Conservation (phyloP, 2,329 filamentous ascomycete genomes). For the Volutella citrinella region DNA sequence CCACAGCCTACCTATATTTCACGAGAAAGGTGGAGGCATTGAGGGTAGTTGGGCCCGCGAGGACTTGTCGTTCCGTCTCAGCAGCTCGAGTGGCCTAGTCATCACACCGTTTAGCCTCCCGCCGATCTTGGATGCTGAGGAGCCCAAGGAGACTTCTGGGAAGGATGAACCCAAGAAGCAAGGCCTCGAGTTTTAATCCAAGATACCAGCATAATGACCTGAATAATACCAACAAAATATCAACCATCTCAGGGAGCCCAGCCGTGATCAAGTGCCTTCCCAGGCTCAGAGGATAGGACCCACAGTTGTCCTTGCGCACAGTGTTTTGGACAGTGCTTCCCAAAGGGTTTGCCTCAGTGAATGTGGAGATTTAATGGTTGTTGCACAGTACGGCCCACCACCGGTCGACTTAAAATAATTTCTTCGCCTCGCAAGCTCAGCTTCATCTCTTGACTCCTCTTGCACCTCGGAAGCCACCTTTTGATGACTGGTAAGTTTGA, state of each 20-base stretch:
- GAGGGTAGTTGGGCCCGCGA: conserved; percentile 68
- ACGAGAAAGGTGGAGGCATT: conserved; percentile 81
- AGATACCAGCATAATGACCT: too few relatives aligned
- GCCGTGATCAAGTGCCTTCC: too few relatives aligned
- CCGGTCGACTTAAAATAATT: too few relatives aligned
- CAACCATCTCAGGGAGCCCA: neutral
- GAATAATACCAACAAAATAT: conserved; percentile 2
- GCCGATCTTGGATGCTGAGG: conserved; percentile 72
- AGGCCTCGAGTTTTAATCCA: conserved; percentile 65
- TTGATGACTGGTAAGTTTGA: too few relatives aligned
- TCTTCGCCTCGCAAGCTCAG: too few relatives aligned
- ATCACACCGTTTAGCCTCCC: conserved; percentile 89
- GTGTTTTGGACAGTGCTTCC: too few relatives aligned
- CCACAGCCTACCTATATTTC: conserved; percentile 78
- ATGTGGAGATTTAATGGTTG: too few relatives aligned
- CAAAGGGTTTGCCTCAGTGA: too few relatives aligned
- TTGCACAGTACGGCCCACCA: too few relatives aligned
- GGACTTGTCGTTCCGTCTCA: conserved; percentile 88
- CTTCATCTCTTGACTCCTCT: conserved; percentile 12
- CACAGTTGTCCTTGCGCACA: too few relatives aligned
- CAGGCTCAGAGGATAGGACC: too few relatives aligned
- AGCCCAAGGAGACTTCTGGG: conserved; percentile 33
- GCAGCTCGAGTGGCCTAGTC: conserved; percentile 72
- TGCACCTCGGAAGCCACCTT: too few relatives aligned
- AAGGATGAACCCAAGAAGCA: conserved; percentile 60